Conservation (phyloP, 2,329 filamentous ascomycete genomes). For the Aspergillus viridinutans region DNA sequence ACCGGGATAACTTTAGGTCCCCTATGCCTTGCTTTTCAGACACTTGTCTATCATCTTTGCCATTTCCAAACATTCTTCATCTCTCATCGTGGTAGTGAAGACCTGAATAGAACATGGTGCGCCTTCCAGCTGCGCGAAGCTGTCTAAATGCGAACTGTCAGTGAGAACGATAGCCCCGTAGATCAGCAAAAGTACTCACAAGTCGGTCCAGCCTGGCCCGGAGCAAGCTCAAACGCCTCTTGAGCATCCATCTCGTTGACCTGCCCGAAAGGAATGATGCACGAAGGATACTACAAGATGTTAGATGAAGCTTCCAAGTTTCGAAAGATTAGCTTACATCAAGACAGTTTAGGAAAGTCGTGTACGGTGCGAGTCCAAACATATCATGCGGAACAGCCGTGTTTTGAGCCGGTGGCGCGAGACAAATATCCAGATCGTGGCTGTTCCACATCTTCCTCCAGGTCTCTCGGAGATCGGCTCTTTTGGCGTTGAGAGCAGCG, state of each 20-base stretch:
- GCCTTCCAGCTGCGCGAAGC: constrained; percentile 22
- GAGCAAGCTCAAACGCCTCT: constrained; percentile 6
- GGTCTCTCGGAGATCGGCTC: constrained; percentile 29
- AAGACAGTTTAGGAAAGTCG: constrained; percentile 47
- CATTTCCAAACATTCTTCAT: constrained; percentile 27
- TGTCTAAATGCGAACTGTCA: constrained; percentile 9
- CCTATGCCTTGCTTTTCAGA: constrained; percentile 9
- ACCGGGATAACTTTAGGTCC: background rate
- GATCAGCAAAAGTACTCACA: constrained; percentile 15
- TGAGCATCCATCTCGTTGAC: constrained; percentile 11
- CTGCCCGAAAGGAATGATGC: constrained; percentile 41
- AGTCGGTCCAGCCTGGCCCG: constrained; percentile 12
- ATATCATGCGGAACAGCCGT: constrained; percentile 51
- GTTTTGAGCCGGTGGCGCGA: constrained; percentile 46
- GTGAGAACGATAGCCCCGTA: background rate
- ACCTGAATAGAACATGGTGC: constrained; percentile 26
- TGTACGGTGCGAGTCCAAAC: constrained; percentile 34
- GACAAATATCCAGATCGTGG: constrained; percentile 47
- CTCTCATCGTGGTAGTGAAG: constrained; percentile 24
- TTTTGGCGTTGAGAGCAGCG: constrained; percentile 20
- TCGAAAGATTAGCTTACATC: constrained; percentile 40
- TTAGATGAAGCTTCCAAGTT: background rate
- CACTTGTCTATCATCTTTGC: constrained; percentile 23
- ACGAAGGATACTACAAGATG: constrained; percentile 45
- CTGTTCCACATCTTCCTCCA: constrained; percentile 42